Base-by-base conservation (phyloP, 768 basidiomycete species). In the Chlorophyllum brunneum region DNA sequence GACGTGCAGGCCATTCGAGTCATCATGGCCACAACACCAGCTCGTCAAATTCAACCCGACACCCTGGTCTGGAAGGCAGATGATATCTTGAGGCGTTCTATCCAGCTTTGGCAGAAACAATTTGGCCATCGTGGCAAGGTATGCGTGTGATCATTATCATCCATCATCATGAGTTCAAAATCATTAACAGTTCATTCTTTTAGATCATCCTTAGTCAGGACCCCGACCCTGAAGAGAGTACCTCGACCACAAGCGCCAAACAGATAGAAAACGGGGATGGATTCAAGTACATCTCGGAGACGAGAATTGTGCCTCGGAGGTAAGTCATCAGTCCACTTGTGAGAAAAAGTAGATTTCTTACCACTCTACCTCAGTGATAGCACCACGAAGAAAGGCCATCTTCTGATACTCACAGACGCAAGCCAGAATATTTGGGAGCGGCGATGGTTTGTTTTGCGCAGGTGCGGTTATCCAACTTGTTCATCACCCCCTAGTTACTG, bases 1-100 rank as follows among this genome's bases (percentile, higher is more conserved):
- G 93, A 98, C 63, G 93, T 98, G 0, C 93, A 92, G 63, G 91
- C 90, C 3, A 81, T 93, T 40, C 81, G 90, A 31, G 85, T 86
- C 11, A 80, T 98, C 38, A 70, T 98, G 29, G 70, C 80, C 7
- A 71, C 78, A 22, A 76, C 76, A 4, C 74, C 80, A 3, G 70
- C 77, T 22, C 77, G 76, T 51, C 70, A 79, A 1, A 61, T 74
- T 13, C 73, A 75, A 37, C 64, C 75, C 5, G 87, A 82, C 52
- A 68, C 79, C 2, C 73, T 78, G 29, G 75, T 75, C 4, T 89
- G 88, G 88, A 80, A 79, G 29, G 76, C 82, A 20, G 85, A 90
- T 22, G 70, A 77, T 44, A 69, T 91, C 11, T 64, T 95, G 54
- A 66, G 71, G 56, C 85, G 80, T 61, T 81, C 88, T 22, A 63